A percentile compares a stretch with the other conserved stretches of the same genome.
phyloP scores from a whole-genome alignment of 257 asterid genomes.

The Nicotiana noctiflora region DNA sequence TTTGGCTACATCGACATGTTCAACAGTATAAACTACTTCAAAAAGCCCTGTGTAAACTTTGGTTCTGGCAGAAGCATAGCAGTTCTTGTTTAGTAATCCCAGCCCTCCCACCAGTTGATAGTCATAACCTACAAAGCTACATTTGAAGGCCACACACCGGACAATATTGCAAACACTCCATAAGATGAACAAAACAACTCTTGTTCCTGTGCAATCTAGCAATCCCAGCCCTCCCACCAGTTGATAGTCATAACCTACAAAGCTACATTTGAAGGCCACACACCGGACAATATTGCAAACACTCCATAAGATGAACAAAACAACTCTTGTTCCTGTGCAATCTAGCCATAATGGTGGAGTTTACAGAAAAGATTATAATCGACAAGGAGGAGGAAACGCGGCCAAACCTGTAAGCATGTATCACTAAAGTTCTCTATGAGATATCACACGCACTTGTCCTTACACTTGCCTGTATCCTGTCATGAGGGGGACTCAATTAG shows the following conservation, averaged over 20 bases:
- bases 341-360: background rate
- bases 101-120: background rate
- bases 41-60: background rate
- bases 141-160: background rate
- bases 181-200: background rate
- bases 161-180: background rate
- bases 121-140: background rate
- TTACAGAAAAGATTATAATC: background rate
- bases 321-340: background rate
- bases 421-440: background rate
- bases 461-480: background rate
- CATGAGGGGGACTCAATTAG: background rate
- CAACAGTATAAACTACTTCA: background rate
- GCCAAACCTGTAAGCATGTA: background rate
- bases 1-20: background rate
- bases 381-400: background rate
- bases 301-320: no score
- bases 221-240: no score
- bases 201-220: background rate
- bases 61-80: background rate
- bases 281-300: background rate
- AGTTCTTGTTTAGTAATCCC: background rate
- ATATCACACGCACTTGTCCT: background rate
- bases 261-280: background rate
- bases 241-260: no score